These are phyloP conservation scores for Tolypocladium sp. DNA, from an alignment of 2,329 filamentous ascomycete genomes.

Conservation along the genomic window DNA sequence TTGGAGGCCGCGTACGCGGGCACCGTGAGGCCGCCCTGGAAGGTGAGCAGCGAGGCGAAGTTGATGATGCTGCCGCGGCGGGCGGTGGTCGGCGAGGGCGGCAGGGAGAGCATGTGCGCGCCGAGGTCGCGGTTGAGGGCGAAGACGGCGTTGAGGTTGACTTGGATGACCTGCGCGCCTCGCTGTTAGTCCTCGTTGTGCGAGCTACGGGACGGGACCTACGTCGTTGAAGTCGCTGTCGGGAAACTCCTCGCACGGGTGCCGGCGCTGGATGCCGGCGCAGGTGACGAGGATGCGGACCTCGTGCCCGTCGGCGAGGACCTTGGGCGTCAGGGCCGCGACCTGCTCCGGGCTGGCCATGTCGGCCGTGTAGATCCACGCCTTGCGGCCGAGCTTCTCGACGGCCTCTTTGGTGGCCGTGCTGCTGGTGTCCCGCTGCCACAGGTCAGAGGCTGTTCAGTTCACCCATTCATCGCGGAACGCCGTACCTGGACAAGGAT, in stretches of 20 bases:
- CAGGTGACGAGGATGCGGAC: conserved; percentile 79
- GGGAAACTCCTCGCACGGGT: conserved; percentile 68
- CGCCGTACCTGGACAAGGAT: conserved; percentile 40
- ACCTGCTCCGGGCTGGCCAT: conserved; percentile 54
- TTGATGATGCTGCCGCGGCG: conserved; percentile 72
- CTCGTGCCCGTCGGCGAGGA: conserved; percentile 53
- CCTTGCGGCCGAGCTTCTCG: conserved; percentile 56
- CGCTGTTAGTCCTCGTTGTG: neutral
- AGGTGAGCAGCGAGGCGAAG: conserved; percentile 69
- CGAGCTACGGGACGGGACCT: conserved; percentile 2
- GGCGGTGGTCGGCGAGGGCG: conserved; percentile 34
- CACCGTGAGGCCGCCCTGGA: conserved; percentile 82
- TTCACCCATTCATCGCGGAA: neutral
- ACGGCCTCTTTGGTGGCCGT: conserved; percentile 51
- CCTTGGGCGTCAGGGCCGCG: conserved; percentile 45
- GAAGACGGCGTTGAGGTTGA: conserved; percentile 80
- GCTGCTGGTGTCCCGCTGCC: conserved; percentile 30
- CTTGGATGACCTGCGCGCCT: conserved; percentile 57
- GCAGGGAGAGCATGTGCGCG: conserved; percentile 62
- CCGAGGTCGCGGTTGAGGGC: conserved; percentile 68
- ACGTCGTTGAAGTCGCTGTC: conserved; percentile 67
- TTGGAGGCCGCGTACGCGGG: conserved; percentile 83
- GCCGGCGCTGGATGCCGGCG: conserved; percentile 75
- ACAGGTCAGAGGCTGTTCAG: neutral
- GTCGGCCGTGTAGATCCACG: conserved; percentile 60